Evolutionary conservation across 306 rosid species (phyloP), one percentile per base, ranked within the genome.

Genomic region (Casuarina equisetifolia): DNA sequence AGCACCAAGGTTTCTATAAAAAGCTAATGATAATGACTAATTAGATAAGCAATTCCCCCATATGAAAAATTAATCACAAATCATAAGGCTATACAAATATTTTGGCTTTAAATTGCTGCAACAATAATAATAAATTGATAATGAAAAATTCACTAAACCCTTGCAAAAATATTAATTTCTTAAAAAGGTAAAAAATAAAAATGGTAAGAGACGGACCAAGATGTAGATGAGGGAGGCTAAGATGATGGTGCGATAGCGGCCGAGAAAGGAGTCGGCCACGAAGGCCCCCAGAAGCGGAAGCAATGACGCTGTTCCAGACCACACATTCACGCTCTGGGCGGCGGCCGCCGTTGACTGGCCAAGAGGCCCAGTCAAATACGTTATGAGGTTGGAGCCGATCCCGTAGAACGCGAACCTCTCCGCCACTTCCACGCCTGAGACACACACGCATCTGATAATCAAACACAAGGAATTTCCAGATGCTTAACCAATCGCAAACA

Each of bases 381-480:
- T 77, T 4, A 89, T 89, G 6, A 87, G 80, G 80, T 89, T 89
- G 12, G 80, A 38, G 52, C 77, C 48, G 9, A 87, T 85, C n/a
- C 93, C 93, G n/a, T 83, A 83, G 75, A 73, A 89, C 0, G 93
- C 88, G 51, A 82, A 55, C 80, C 86, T 86, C 90, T 87, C 93
- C 2, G 88, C 85, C 42, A 87, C 82, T 79, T 86, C 90, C 74
- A 82, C 90, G 0, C 82, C 86, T 87, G 19, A 4, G 4, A 71
- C 38, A 48, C 58, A 53, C 6, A 53, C 8, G 58, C 17, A 6
- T 53, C 58, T 16, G 17, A 5, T 53, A 53, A 53, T 53, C n/a
- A 16, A 17, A 53, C 25, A 13, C 17, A 3, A 46, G 4, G 12
- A 25, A 16, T 25, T 25, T 25, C 32, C 32, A 25, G 32, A 25